Evolutionary conservation across 2,329 filamentous ascomycete genomes (phyloP), one percentile per base, ranked within the genome.

Genomic region (Cryphonectria nitschkei): DNA sequence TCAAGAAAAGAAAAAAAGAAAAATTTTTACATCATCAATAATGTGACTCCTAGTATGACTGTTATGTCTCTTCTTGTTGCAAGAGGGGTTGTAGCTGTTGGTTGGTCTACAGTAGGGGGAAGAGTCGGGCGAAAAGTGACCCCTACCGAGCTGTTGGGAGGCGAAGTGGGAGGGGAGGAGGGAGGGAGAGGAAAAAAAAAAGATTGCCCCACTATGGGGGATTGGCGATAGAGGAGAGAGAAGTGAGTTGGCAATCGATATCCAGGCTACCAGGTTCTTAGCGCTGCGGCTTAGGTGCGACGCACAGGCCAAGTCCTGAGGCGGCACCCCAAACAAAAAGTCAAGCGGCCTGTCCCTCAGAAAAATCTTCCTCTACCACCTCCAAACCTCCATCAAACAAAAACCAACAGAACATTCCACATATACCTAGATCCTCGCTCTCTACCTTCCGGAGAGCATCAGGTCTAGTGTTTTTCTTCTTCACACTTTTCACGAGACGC

Each of bases 401-500:
- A 37, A 66, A 68, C 66, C 67, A 70, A 66, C 70, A 68, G 39
- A 63, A 64, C 60, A 32, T 56, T 61, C 46, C 70, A 61, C 65
- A 54, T 65, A 69, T 69, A 72, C 68, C 68, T 73, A 70, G 72
- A 68, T 64, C 64, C 46, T 76, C 76, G 76, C 78, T 76, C 75
- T 78, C 81, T 83, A 80, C 80, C 74, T 76, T 75, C 80, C 8
- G 80, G 86, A 82, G 85, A 84, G 82, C 80, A 77, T 76, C 78
- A 81, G 74, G 80, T 86, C 84, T 87, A 85, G 82, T 80, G 81
- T 79, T 79, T 80, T 79, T 78, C 75, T 76, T 70, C 75, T 74
- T 75, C 76, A 34, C 34, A 68, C 43, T 46, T 56, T 56, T 22
- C 32, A 46, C 13, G 43, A 43, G 37, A 32, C 29, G 54, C 26